Evolutionary conservation across 305 asterid species (phyloP).

Genomic region (Fraxinus nigra): DNA sequence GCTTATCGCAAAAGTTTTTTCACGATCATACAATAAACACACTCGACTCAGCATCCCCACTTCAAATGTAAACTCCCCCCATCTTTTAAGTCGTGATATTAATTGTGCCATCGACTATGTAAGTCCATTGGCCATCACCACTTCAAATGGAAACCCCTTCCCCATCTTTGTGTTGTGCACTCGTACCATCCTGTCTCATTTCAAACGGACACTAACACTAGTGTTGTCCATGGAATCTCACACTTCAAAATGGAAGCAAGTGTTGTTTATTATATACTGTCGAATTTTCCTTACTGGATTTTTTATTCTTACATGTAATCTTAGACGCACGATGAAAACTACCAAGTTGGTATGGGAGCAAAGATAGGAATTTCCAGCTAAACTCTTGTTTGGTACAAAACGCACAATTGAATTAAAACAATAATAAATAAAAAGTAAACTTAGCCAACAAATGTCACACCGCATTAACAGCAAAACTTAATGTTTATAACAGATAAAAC

Average conservation of each 20-base stretch:
- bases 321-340: not conserved
- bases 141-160: not conserved
- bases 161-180: not conserved
- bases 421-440: not conserved
- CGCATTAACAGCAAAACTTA: constrained; percentile 6
- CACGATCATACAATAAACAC: too few relatives aligned
- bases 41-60: too few relatives aligned
- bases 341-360: not conserved
- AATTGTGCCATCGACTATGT: too few relatives aligned
- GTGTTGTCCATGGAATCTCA: not conserved
- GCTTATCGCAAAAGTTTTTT: not conserved
- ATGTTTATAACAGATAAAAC: constrained; percentile 9
- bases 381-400: not conserved
- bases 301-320: not conserved
- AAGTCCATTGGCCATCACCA: not conserved
- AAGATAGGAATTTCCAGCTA: not conserved
- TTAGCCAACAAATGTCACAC: not conserved
- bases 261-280: too few relatives aligned
- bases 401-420: not conserved
- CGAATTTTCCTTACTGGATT: not conserved
- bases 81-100: too few relatives aligned
- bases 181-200: not conserved
- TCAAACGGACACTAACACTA: too few relatives aligned
- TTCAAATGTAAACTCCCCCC: not conserved
- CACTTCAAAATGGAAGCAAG: not conserved